A percentile compares a stretch with the other conserved stretches of the same genome.
These are phyloP conservation scores for Eleusine coracana DNA, from an alignment of 176 grass and related monocot genomes.

Conservation along the genomic window DNA sequence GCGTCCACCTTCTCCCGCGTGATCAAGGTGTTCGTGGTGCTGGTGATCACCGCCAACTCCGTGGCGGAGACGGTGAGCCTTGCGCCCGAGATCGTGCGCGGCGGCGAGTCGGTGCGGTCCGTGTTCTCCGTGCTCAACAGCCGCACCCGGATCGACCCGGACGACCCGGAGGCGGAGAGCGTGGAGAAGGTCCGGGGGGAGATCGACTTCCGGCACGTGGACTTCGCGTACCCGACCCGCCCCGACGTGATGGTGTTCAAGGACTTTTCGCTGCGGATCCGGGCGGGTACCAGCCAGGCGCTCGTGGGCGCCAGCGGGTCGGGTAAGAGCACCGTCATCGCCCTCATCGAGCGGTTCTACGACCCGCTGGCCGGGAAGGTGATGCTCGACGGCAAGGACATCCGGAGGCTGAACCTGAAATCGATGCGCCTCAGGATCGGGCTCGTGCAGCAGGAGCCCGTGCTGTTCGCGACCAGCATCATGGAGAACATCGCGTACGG, in stretches of 20 bases:
- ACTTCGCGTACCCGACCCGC: conserved; percentile 79
- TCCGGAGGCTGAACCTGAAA: conserved; percentile 68
- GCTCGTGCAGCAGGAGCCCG: conserved; percentile 89
- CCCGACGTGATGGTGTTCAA: conserved; percentile 79
- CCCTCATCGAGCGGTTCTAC: conserved; percentile 81
- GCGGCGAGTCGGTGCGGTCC: conserved; percentile 86
- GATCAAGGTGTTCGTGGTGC: conserved; percentile 93
- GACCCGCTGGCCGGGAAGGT: conserved; percentile 86
- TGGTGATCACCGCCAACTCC: conserved; percentile 91
- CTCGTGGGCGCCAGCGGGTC: conserved; percentile 78
- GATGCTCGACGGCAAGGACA: conserved; percentile 79
- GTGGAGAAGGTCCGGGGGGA: conserved; percentile 63
- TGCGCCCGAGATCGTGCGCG: conserved; percentile 77
- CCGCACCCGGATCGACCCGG: conserved; percentile 65
- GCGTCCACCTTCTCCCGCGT: conserved; percentile 92
- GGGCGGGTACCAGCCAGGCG: conserved; percentile 67
- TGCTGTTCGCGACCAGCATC: conserved; percentile 76
- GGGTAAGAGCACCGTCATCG: conserved; percentile 72
- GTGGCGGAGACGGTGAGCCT: conserved; percentile 92
- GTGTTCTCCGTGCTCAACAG: conserved; percentile 75
- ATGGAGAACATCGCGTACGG: conserved; percentile 90
- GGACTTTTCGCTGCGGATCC: conserved; percentile 68
- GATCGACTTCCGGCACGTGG: conserved; percentile 74
- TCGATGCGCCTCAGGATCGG: conserved; percentile 70
- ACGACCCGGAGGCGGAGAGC: conserved; percentile 70